A percentile compares a stretch with the other conserved stretches of the same genome.
phyloP scores from a whole-genome alignment of 768 basidiomycete genomes.

The Asterophora lycoperdoides region DNA sequence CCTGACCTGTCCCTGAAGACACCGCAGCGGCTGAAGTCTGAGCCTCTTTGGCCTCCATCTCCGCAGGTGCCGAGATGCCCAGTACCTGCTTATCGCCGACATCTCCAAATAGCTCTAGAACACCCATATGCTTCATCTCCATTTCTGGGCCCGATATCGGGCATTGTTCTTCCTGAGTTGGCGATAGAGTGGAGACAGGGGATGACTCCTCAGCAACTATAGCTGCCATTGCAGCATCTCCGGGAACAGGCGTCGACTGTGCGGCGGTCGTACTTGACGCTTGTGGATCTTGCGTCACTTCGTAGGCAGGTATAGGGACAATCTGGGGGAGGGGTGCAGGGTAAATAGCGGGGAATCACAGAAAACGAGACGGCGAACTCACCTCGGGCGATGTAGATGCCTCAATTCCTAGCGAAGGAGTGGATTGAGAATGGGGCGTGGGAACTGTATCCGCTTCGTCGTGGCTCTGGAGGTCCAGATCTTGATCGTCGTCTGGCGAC shows the following conservation, averaged over 20 bases:
- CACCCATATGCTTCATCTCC: not conserved
- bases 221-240: too few species aligned
- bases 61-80: not conserved
- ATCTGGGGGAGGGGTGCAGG: not conserved
- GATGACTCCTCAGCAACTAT: not conserved
- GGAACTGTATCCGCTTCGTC: conserved; percentile 10
- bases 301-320: not conserved
- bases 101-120: not conserved
- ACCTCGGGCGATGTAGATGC: not conserved
- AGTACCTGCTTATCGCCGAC: not conserved
- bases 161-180: not conserved
- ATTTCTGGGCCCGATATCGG: not conserved
- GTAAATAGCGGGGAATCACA: not conserved
- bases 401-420: not conserved
- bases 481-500: conserved; percentile 9
- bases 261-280: too few species aligned
- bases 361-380: not conserved
- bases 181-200: not conserved
- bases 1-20: not conserved
- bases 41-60: not conserved
- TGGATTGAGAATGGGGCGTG: not conserved
- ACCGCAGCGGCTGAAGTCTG: not conserved
- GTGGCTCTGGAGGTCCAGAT: not conserved
- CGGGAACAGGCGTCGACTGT: too few species aligned
- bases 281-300: conserved; percentile 1